phyloP scores from a whole-genome alignment of 805 yeast species.

The Candida sphagnicola region DNA sequence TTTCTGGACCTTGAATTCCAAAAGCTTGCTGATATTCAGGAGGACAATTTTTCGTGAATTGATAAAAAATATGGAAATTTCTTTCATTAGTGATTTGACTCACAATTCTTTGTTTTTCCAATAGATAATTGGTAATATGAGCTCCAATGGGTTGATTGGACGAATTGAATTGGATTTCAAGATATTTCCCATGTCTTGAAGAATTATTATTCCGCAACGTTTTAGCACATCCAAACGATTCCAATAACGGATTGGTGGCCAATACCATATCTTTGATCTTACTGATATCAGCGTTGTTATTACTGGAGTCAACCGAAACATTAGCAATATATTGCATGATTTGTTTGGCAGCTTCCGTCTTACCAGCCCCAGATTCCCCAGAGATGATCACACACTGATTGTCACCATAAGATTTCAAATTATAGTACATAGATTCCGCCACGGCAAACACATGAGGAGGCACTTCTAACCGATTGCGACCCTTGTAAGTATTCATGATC shows the following conservation, averaged over 20 bases:
- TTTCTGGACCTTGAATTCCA: slow-evolving; percentile 94
- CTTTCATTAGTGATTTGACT: slow-evolving; percentile 89
- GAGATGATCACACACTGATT: slow-evolving; percentile 96
- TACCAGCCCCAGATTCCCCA: slow-evolving; percentile 98
- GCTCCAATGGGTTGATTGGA: slow-evolving; percentile 85
- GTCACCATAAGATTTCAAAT: slow-evolving; percentile 89
- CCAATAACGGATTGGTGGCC: slow-evolving; percentile 92
- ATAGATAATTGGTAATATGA: slow-evolving; percentile 87
- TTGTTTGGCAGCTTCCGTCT: slow-evolving; percentile 96
- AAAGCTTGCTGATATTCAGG: slow-evolving; percentile 75
- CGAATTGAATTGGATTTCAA: slow-evolving; percentile 82
- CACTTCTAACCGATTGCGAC: slow-evolving; percentile 90
- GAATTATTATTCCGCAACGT: slow-evolving; percentile 86
- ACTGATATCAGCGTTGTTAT: slow-evolving; percentile 57
- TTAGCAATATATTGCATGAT: slow-evolving; percentile 96
- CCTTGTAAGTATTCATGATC: slow-evolving; percentile 71
- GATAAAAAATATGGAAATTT: slow-evolving; percentile 96
- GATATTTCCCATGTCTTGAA: slow-evolving; percentile 88
- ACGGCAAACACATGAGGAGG: slow-evolving; percentile 98
- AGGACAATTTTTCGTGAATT: slow-evolving; percentile 87
- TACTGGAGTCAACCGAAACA: slow-evolving; percentile 65
- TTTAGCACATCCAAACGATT: slow-evolving; percentile 92
- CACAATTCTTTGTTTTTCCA: slow-evolving; percentile 97
- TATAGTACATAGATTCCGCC: slow-evolving; percentile 95
- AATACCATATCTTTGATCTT: slow-evolving; percentile 95